Evolutionary conservation across 805 yeast species (phyloP), one percentile per base, ranked within the genome.

Genomic region (Suhomyces pyralidae): DNA sequence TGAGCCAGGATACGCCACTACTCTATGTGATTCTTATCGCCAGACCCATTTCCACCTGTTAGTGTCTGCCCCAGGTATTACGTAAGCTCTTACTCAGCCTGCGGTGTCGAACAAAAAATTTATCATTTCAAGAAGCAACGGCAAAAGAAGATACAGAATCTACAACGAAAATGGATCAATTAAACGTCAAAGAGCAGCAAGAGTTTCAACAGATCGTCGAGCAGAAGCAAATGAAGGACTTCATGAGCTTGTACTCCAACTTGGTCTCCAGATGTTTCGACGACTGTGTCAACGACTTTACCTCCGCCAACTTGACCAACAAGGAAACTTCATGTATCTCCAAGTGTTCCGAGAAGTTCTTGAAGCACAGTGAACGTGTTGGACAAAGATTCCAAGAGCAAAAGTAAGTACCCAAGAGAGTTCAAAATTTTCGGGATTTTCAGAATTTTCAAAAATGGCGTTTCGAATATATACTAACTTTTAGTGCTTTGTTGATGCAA

Each of bases 361-460:
- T 94, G 78, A 94, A 94, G 72, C 98, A 93, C 80, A 85, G 93
- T 73, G 99, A 94, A 78, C 86, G 99, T 71, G 97, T 94, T 53
- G 99, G 99, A 45, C 93, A 88, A 75, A 86, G 98, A 77, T 94
- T 94, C 93, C 98, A 93, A 77, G 99, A 93, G 70, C 97, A 93
- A 75, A 94, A 94, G 81, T 70, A 69, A 56, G 76, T 71, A 57
- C 24, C 25, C 12, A 15, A 5, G 32, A 14, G 28, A 20, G 4
- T 25, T 24, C 28, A 42, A 4, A 3, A 2, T 14, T 20, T 15
- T 15, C 32, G 26, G 1, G 5, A 4, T 22, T 22, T 4, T 22
- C 25, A 22, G 7, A 22, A 4, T 22, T 22, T 22, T 22, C 25
- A 22, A 22, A 22, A 22, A 5, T 6, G 22, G 5, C 22, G 25